Evolutionary conservation across 1,139 yeast species (phyloP), one percentile per base, ranked within the genome.

Genomic region (Taiozyma sp.): DNA sequence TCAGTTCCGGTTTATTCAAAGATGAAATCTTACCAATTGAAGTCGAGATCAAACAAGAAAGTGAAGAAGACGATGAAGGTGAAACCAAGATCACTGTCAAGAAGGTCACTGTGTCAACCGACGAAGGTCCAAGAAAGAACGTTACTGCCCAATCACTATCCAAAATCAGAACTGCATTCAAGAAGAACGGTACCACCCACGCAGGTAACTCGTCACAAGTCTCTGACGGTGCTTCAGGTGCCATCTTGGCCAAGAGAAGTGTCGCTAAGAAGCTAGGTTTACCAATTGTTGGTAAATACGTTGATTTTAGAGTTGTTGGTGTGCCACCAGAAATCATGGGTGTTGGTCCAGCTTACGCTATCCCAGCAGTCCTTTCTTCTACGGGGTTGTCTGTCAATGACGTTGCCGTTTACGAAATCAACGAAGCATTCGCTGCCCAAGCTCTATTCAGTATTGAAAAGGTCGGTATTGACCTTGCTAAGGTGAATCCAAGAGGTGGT

Each of bases 251-350:
- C 78, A 83, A 91, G 70, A 83, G 98, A 69, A 86, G 92, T n/a
- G 76, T 85, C 54, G 98, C 98, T 44, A 84, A 87, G 69, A 72
- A 79, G 63, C 73, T 85, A 58, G 85, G 87, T 45, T 76, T 87
- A 65, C 77, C 80, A 54, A 68, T 85, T 54, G 96, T 60, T 83
- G 79, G 74, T n/a, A 67, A 73, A 57, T 74, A 70, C 48, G 62
- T 75, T 47, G 70, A 71, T 27, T 72, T 75, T 60, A 88, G 88
- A 74, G 92, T 81, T 62, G 83, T 91, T 57, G 86, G 98, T 67
- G 97, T 92, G 47, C 96, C 97, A 54, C 97, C 98, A 41, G 96
- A 89, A 72, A 82, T 91, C 57, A 92, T 92, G 98, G 98, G 98
- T 57, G 83, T 92, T 64, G 98, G 97, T 50, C 97, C 97, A 54